phyloP scores from a whole-genome alignment of 1,139 yeast species.

The Suhomyces coccinellae region DNA sequence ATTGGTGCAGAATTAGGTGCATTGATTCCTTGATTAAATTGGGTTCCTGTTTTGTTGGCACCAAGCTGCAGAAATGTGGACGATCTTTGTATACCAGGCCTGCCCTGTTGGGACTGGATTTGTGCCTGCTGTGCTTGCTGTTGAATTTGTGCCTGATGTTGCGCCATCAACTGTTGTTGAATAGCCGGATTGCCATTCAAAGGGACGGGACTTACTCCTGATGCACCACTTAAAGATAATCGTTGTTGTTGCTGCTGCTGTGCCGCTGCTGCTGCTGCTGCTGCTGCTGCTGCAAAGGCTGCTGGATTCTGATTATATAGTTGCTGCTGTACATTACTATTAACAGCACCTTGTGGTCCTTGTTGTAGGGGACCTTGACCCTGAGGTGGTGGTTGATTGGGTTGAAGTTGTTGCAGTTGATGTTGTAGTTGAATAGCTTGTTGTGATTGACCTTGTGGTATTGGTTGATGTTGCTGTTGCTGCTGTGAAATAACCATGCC shows the following conservation, averaged over 20 bases:
- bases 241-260: constrained; percentile 9
- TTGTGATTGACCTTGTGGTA: constrained; percentile 12
- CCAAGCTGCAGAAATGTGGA: constrained; percentile 13
- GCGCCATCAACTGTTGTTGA: constrained; percentile 9
- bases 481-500: constrained; percentile 16
- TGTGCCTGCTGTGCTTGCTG: constrained; percentile 10
- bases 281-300: constrained; percentile 17
- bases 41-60: constrained; percentile 10
- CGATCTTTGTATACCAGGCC: constrained; percentile 28
- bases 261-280: too few relatives aligned
- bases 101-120: constrained; percentile 8
- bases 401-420: constrained; percentile 15
- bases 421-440: constrained; percentile 5
- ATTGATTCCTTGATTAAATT: constrained; percentile 12
- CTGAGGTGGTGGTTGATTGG: constrained; percentile 1
- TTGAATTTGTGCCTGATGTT: constrained; percentile 8
- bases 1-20: constrained; percentile 31
- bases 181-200: constrained; percentile 7
- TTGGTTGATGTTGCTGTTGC: constrained; percentile 14
- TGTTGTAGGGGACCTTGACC: constrained; percentile 4
- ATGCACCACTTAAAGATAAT: constrained; percentile 8
- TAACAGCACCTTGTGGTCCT: background rate
- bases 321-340: constrained; percentile 8
- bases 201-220: constrained; percentile 9
- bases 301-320: constrained; percentile 8